phyloP scores from a whole-genome alignment of 192 early-diverging fungal species.

The Entophlyctis helioformis region DNA sequence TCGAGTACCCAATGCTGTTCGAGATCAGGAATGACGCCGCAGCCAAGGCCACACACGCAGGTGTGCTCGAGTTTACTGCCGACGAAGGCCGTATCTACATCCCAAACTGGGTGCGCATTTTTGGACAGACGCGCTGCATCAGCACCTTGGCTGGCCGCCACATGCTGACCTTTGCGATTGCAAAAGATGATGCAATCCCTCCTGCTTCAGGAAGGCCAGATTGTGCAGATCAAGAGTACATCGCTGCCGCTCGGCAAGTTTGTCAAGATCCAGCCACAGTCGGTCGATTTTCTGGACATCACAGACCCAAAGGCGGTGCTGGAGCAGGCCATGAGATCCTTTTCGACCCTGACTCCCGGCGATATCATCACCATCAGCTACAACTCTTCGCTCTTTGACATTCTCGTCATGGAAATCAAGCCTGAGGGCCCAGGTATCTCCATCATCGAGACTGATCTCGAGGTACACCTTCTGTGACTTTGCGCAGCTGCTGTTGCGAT shows the following conservation, averaged over 20 bases:
- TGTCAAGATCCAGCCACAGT: slow-evolving; percentile 97
- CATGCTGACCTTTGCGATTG: too few relatives aligned
- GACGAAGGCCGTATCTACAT: slow-evolving; percentile 93
- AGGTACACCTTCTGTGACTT: slow-evolving; percentile 28
- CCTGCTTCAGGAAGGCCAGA: slow-evolving; percentile 56
- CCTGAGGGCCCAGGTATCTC: slow-evolving; percentile 72
- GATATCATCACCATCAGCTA: slow-evolving; percentile 90
- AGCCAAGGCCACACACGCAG: slow-evolving; percentile 68
- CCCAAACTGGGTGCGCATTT: slow-evolving; percentile 86
- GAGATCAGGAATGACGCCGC: slow-evolving; percentile 49
- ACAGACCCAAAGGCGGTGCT: slow-evolving; percentile 93
- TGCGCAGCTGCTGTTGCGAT: neutral
- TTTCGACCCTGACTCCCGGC: slow-evolving; percentile 80
- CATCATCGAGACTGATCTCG: slow-evolving; percentile 94
- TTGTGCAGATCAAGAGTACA: slow-evolving; percentile 69
- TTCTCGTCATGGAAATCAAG: slow-evolving; percentile 81
- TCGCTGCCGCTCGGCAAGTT: slow-evolving; percentile 69
- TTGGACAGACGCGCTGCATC: too few relatives aligned
- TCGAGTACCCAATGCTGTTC: slow-evolving; percentile 90
- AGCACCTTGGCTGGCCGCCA: too few relatives aligned
- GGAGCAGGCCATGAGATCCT: slow-evolving; percentile 86
- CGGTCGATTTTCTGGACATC: slow-evolving; percentile 91
- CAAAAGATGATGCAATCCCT: slow-evolving; percentile 97
- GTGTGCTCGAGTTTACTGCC: slow-evolving; percentile 96
- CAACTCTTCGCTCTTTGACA: slow-evolving; percentile 75